phyloP scores from a whole-genome alignment of 2,329 filamentous ascomycete genomes.

The Gyromitra esculenta region DNA sequence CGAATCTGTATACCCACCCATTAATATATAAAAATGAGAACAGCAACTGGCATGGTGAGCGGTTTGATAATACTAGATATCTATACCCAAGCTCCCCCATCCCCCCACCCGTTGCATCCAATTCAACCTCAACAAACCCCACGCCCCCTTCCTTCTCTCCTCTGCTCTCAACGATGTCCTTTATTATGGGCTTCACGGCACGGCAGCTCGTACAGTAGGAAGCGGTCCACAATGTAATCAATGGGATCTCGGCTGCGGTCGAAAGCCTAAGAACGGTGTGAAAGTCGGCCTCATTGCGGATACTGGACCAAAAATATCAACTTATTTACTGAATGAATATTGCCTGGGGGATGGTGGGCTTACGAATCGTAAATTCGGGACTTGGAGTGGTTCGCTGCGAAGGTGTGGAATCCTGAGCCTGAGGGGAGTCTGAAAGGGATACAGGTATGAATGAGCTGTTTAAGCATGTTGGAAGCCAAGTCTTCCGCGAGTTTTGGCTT shows the following conservation, averaged over 20 bases:
- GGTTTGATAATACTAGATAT: conserved; percentile 32
- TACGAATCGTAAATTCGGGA: conserved; percentile 34
- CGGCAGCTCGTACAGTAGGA: conserved; percentile 69
- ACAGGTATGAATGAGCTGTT: neutral
- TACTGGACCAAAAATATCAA: conserved; percentile 60
- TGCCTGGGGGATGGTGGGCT: neutral
- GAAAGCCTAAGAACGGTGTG: conserved; percentile 68
- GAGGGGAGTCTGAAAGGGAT: neutral
- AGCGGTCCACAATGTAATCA: conserved; percentile 71
- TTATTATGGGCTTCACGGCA: conserved; percentile 65
- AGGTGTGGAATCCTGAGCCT: conserved; percentile 1
- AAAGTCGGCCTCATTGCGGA: conserved; percentile 68
- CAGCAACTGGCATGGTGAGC: neutral
- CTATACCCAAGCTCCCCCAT: conserved; percentile 40
- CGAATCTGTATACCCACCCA: conserved; percentile 61
- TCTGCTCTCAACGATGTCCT: conserved; percentile 65
- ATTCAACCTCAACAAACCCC: conserved; percentile 67
- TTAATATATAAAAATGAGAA: neutral
- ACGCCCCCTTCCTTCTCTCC: conserved; percentile 68
- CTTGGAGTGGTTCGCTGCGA: neutral
- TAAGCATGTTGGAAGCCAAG: conserved; percentile 10
- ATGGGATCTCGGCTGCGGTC: conserved; percentile 66
- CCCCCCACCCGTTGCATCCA: conserved; percentile 66
- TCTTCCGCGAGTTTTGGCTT: no score
- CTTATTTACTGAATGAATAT: neutral